Base-by-base conservation (phyloP, 2,329 filamentous ascomycete genomes). In the Colletotrichum graminicola region DNA sequence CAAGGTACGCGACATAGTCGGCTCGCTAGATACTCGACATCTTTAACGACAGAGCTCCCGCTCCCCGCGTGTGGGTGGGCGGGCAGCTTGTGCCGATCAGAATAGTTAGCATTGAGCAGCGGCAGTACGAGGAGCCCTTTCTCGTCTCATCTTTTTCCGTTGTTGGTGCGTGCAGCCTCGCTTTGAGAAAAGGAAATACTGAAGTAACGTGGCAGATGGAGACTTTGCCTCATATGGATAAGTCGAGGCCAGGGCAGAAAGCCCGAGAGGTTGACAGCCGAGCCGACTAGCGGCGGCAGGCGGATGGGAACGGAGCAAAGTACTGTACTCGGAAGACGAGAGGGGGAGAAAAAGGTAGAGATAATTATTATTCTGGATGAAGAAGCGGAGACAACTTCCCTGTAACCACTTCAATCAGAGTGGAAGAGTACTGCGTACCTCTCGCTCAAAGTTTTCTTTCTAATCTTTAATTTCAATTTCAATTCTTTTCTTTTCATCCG, bases 201-300 rank as follows among this genome's bases (percentile, higher is more conserved):
- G 57, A 64, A 71, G 68, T 71, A 71, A 71, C 68, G 65, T 71
- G 68, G 68, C 65, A 71, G 52, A 71, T 68, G 68, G 68, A 55
- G 65, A 64, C 68, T 41, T 71, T 71, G 68, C 68, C 68, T 59
- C 60, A 71, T 68, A 26, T 47, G 68, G 68, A 52, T 64, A 68
- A 60, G 65, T 60, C 23, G 29, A 62, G 57, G 47, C 43, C 64
- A 55, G 67, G 67, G 67, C 41, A 52, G 41, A 47, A 59, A 59
- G 67, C 49, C 47, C 47, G 45, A 71, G 64, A 67, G 64, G 68
- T 68, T 62, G 68, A 67, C 68, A 71, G 57, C 29, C 64, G 39
- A 60, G 39, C 41, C 29, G 55, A 60, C 32, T 18, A 14, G 23
- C 36, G 43, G 59, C 34, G 43, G 59, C 34, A 49, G 10, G 10